These are phyloP conservation scores for Hygrophorus russula DNA, from an alignment of 768 basidiomycete genomes.

Conservation along the genomic window DNA sequence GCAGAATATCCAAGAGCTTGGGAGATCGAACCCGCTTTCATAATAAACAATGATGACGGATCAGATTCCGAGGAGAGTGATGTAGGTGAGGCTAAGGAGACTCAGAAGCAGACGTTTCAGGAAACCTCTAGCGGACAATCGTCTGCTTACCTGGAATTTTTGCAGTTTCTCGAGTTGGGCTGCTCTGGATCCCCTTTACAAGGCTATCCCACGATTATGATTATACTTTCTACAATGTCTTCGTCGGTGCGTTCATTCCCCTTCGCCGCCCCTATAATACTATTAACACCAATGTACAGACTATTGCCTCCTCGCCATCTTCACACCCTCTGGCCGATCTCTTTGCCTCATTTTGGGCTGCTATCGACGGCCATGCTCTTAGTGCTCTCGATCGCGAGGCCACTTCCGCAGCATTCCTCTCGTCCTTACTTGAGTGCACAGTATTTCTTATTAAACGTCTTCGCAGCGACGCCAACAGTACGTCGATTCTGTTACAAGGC, in stretches of 20 bases:
- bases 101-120: conserved; percentile 9
- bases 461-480: conserved; percentile 11
- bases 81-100: conserved; percentile 20
- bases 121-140: conserved; percentile 14
- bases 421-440: conserved; percentile 59
- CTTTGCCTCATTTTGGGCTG: conserved; percentile 77
- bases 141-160: conserved; percentile 57
- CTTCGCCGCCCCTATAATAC: neutral
- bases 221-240: conserved; percentile 77
- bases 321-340: conserved; percentile 33
- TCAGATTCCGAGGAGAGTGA: conserved; percentile 23
- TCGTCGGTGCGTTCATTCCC: conserved; percentile 32
- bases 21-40: conserved; percentile 29
- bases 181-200: conserved; percentile 71
- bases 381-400: conserved; percentile 41
- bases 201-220: conserved; percentile 73
- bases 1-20: conserved; percentile 60
- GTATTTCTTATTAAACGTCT: conserved; percentile 43
- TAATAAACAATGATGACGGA: conserved; percentile 23
- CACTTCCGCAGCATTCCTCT: conserved; percentile 54
- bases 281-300: neutral
- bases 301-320: neutral
- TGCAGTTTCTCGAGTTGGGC: conserved; percentile 66
- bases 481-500: conserved; percentile 1
- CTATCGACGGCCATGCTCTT: conserved; percentile 57